Base-by-base conservation (phyloP, 1,284 basidiomycete genomes). In the Cerrena zonata region DNA sequence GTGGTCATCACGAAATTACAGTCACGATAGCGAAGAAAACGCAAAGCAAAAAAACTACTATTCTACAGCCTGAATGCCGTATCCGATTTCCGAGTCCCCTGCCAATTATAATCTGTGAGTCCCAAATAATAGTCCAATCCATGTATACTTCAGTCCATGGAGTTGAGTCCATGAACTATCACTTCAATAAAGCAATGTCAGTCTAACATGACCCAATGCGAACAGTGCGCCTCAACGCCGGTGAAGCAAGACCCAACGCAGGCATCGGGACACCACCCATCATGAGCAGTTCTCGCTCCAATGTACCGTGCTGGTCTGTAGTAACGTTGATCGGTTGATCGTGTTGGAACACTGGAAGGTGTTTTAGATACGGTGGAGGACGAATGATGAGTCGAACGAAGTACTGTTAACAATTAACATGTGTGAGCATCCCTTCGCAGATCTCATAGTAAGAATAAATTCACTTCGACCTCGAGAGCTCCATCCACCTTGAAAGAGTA, bases 211-310 rank as follows among this genome's bases (percentile, higher is more conserved):
- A 34, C 19, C 13, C 41, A 13, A 24, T 13, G 24, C 41, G 22
- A 42, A 24, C 41, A 13, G 23, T 13, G 24, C 41, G 22, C 15
- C 41, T 42, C 21, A 42, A 13, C 13, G 19, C 41, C 22, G 41
- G 41, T 24, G 41, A 3, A 13, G 54, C 59, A 47, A 75, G 58
- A 2, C 69, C 73, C 38, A 75, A 58, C 1, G 74, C 75, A 5
- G 74, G 74, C n/a, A 68, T 67, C 5, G 72, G 69, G n/a, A 65
- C 57, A 1, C 71, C 72, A 38, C 70, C 71, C 40, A 67, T 65
- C 2, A 68, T 65, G 24, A 66, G 59, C 38, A 72, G 48, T 53
- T 75, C 75, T 47, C 66, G 64, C 41, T 71, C 67, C 22, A 67
- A 57, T 21, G 67, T 64, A 7, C 71, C 75, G 63, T 69, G 75